Percentiles rank a stretch among this genome's conserved stretches.
These are phyloP conservation scores for Alternaria arborescens DNA, from an alignment of 2,329 filamentous ascomycete genomes.

Conservation along the genomic window DNA sequence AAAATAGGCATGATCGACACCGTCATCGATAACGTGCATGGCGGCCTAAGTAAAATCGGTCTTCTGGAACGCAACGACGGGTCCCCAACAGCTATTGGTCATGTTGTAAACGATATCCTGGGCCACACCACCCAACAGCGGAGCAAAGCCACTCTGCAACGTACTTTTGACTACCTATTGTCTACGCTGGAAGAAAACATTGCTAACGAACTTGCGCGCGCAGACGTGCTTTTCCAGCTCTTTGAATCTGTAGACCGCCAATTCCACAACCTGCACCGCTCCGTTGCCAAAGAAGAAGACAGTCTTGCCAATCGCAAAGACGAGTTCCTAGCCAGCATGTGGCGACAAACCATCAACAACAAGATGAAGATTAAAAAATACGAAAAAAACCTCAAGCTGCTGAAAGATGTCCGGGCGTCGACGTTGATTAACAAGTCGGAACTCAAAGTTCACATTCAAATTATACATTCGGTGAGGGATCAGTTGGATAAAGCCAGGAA, in stretches of 20 bases:
- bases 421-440: constrained; percentile 89
- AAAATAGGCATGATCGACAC: constrained; percentile 68
- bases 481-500: constrained; percentile 84
- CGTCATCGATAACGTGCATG: constrained; percentile 86
- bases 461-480: constrained; percentile 82
- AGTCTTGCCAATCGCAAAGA: constrained; percentile 81
- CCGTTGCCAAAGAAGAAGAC: constrained; percentile 82
- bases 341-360: constrained; percentile 85
- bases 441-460: constrained; percentile 85
- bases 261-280: constrained; percentile 86
- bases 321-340: constrained; percentile 83
- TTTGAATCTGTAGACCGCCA: constrained; percentile 92
- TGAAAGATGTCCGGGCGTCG: constrained; percentile 79
- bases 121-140: constrained; percentile 83
- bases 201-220: constrained; percentile 81
- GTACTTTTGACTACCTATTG: constrained; percentile 88
- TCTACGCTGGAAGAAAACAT: constrained; percentile 89
- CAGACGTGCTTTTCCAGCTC: constrained; percentile 81
- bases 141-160: constrained; percentile 80
- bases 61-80: constrained; percentile 49
- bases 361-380: constrained; percentile 83
- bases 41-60: constrained; percentile 71
- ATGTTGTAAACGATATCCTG: constrained; percentile 75
- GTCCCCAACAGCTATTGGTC: constrained; percentile 73
- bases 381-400: constrained; percentile 84